phyloP scores from a whole-genome alignment of 2,329 filamentous ascomycete genomes.

The Curvularia sp. region DNA sequence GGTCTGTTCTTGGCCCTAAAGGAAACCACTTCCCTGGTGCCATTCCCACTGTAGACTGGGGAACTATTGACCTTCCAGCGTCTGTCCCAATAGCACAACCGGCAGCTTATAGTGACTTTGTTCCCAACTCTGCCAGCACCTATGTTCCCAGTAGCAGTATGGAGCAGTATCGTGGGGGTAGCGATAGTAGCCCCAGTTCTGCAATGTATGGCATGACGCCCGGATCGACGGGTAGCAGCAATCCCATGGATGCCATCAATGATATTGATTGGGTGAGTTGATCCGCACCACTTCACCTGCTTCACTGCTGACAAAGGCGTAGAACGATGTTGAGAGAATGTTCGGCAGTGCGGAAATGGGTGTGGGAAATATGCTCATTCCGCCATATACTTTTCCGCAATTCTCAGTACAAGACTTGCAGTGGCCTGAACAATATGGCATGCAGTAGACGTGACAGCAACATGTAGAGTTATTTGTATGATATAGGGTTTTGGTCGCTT shows the following conservation, averaged over 20 bases:
- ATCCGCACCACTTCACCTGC: background rate
- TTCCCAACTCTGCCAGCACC: background rate
- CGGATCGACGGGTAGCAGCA: slow-evolving; percentile 20
- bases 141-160: background rate
- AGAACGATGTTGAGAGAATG: slow-evolving; percentile 58
- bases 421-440: slow-evolving; percentile 18
- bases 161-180: slow-evolving; percentile 2
- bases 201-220: slow-evolving; percentile 5
- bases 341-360: slow-evolving; percentile 48
- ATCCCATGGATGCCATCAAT: slow-evolving; percentile 44
- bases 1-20: slow-evolving; percentile 7
- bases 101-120: slow-evolving; percentile 1
- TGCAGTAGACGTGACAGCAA: background rate
- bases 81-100: slow-evolving; percentile 12
- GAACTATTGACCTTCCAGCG: slow-evolving; percentile 27
- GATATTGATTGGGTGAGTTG: slow-evolving; percentile 71
- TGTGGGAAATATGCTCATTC: slow-evolving; percentile 41
- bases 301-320: slow-evolving; percentile 8
- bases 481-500: too few species aligned
- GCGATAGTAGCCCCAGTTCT: slow-evolving; percentile 11
- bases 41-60: slow-evolving; percentile 38
- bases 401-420: slow-evolving; percentile 37
- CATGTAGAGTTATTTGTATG: too few species aligned
- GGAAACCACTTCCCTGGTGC: slow-evolving; percentile 29
- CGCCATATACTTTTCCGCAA: slow-evolving; percentile 46